These are phyloP conservation scores for Theobroma cacao DNA, from an alignment of 345 rosid species.

Conservation along the genomic window DNA sequence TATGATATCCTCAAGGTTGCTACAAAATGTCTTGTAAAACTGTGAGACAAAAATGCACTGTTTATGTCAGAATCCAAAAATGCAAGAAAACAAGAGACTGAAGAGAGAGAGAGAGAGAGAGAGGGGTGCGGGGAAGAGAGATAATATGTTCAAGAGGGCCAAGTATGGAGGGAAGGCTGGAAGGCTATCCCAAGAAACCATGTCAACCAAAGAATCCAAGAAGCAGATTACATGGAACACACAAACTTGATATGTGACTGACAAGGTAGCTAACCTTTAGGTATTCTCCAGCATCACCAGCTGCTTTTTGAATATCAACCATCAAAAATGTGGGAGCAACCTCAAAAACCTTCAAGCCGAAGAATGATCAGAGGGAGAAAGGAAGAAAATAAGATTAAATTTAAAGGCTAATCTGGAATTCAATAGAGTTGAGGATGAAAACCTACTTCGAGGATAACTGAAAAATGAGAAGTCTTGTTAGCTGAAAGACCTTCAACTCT, in stretches of 20 bases:
- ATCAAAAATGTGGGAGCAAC: constrained; percentile 83
- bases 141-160: not conserved
- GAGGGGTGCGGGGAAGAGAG: not conserved
- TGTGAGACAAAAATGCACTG: constrained; percentile 27
- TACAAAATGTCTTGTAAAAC: constrained; percentile 85
- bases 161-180: not conserved
- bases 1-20: constrained; percentile 88
- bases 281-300: constrained; percentile 66
- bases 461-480: constrained; percentile 61
- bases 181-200: not conserved
- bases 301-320: constrained; percentile 85
- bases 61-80: not conserved
- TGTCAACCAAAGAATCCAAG: not conserved
- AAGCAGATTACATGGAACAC: not conserved
- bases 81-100: not conserved
- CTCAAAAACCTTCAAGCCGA: constrained; percentile 64
- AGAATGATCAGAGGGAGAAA: not conserved
- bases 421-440: not conserved
- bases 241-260: not conserved
- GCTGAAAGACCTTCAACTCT: constrained; percentile 91
- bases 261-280: constrained; percentile 57
- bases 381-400: not conserved
- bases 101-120: too few species aligned
- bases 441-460: constrained; percentile 78
- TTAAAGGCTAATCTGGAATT: not conserved